Conservation (phyloP, 768 basidiomycete genomes). For the Tubosaeta sp. region DNA sequence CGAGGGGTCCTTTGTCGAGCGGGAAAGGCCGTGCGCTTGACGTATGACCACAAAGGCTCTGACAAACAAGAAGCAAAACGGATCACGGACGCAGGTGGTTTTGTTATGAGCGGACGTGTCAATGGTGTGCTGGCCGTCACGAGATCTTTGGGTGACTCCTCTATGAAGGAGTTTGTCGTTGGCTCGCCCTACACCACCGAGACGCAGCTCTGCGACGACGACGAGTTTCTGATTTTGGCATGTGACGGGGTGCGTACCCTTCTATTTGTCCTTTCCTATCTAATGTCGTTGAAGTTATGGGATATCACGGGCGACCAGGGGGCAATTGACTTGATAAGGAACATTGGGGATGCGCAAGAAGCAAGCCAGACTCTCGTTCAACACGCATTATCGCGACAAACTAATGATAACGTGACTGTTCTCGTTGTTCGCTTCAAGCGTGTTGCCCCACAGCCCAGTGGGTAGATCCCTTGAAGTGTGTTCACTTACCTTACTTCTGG, state of each 20-base stretch:
- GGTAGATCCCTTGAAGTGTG: slow-evolving; percentile 2
- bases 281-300: slow-evolving; percentile 67
- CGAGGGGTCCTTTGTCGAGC: slow-evolving; percentile 88
- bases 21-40: slow-evolving; percentile 87
- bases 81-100: slow-evolving; percentile 96
- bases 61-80: slow-evolving; percentile 97
- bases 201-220: slow-evolving; percentile 83
- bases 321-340: slow-evolving; percentile 81
- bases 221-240: slow-evolving; percentile 93
- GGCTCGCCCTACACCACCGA: slow-evolving; percentile 99
- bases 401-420: slow-evolving; percentile 93
- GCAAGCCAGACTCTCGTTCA: slow-evolving; percentile 77
- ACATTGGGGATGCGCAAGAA: slow-evolving; percentile 70
- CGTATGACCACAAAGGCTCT: slow-evolving; percentile 98
- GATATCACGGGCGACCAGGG: slow-evolving; percentile 90
- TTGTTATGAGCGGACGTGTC: slow-evolving; percentile 97
- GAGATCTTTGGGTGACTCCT: slow-evolving; percentile 90
- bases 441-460: slow-evolving; percentile 6
- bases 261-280: neutral
- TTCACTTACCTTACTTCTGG: neutral
- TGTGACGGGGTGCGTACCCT: slow-evolving; percentile 85
- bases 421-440: slow-evolving; percentile 80
- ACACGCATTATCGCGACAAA: slow-evolving; percentile 83
- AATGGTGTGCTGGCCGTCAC: slow-evolving; percentile 98
- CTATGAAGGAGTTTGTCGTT: slow-evolving; percentile 99